Conservation (phyloP, 108 stramenopile species). For the Aurantiochytrium sp. region DNA sequence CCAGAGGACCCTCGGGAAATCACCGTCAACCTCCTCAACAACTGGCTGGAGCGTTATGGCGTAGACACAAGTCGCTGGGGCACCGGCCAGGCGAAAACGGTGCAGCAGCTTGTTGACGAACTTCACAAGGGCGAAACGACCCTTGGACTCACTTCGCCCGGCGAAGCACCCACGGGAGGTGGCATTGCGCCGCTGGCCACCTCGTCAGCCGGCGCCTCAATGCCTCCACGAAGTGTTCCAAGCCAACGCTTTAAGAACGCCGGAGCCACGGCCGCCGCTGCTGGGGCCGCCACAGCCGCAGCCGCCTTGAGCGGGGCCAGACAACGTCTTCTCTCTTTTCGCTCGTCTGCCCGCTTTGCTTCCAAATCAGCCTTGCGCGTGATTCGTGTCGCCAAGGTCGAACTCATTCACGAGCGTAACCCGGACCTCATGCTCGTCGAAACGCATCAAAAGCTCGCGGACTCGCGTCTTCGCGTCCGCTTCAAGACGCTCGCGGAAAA, state of each 20-base stretch:
- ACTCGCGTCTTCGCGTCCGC: background rate
- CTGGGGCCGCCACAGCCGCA: too few relatives aligned
- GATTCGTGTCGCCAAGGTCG: conserved; percentile 3
- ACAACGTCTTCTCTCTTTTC: background rate
- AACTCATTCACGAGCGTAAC: background rate
- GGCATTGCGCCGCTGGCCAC: background rate
- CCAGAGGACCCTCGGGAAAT: background rate
- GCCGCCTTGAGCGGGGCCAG: too few relatives aligned
- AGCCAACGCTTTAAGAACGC: too few relatives aligned
- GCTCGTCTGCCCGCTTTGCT: background rate
- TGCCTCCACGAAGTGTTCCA: too few relatives aligned
- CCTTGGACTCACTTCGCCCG: background rate
- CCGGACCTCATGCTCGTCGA: background rate
- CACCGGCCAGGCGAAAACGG: background rate
- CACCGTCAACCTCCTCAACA: background rate
- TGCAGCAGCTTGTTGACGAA: background rate
- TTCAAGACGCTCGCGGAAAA: background rate
- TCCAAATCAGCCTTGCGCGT: background rate
- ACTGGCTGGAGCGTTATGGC: background rate
- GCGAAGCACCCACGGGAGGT: background rate
- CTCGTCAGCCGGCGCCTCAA: background rate
- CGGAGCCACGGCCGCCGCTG: too few relatives aligned
- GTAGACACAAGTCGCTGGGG: background rate
- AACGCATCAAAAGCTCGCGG: background rate
- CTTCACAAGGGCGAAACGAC: background rate